A percentile compares a stretch with the other conserved stretches of the same genome.
These are phyloP conservation scores for Eucalyptus paniculata DNA, from an alignment of 345 rosid genomes.

Conservation along the genomic window DNA sequence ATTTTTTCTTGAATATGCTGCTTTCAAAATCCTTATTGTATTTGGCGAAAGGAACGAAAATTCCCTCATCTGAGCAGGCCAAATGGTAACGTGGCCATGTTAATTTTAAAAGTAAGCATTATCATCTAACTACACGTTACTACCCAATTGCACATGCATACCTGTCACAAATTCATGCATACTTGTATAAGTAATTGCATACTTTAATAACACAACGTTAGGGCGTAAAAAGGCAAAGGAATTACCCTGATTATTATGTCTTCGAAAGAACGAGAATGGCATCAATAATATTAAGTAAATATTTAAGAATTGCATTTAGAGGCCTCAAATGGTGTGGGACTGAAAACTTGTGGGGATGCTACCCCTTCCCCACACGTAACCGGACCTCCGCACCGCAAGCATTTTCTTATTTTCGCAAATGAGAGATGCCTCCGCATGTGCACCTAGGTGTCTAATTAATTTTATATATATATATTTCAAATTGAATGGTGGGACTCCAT, in stretches of 20 bases:
- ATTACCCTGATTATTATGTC: background rate
- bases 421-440: background rate
- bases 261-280: background rate
- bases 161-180: background rate
- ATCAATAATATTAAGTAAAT: background rate
- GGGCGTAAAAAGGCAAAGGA: background rate
- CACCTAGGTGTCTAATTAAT: background rate
- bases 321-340: background rate
- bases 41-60: background rate
- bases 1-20: background rate
- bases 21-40: background rate
- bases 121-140: rapidly evolving
- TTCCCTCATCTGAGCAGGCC: background rate
- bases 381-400: background rate
- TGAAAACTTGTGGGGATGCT: background rate
- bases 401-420: too few species aligned
- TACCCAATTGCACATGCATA: background rate
- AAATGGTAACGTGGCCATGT: background rate
- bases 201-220: background rate
- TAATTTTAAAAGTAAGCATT: background rate
- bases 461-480: too few species aligned
- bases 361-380: background rate
- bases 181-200: background rate
- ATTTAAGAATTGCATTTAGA: background rate
- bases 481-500: too few species aligned